Percentiles rank a stretch among this genome's conserved stretches.
Evolutionary conservation across 495 filamentous ascomycete species (phyloP).

Genomic region (Daldinia concentrica): DNA sequence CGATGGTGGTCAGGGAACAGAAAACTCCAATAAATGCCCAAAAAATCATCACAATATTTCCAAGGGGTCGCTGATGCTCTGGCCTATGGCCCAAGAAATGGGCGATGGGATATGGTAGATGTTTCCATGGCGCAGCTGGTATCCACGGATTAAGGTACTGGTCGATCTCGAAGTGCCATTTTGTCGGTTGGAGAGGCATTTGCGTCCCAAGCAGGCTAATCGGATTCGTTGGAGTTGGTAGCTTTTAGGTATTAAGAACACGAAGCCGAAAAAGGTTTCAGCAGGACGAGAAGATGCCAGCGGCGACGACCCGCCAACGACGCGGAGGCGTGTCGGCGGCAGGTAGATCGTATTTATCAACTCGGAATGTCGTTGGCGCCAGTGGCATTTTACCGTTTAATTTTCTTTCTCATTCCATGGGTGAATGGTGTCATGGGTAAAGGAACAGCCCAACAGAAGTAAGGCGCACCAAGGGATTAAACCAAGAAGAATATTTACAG

Average conservation of each 20-base stretch:
- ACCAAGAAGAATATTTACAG: slow-evolving; percentile 19
- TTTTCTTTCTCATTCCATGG: slow-evolving; percentile 28
- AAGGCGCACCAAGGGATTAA: background rate
- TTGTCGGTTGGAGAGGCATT: slow-evolving; percentile 33
- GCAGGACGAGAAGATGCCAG: background rate
- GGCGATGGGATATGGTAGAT: slow-evolving; percentile 57
- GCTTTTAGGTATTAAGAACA: slow-evolving; percentile 1
- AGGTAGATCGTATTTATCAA: slow-evolving; percentile 20
- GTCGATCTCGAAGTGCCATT: slow-evolving; percentile 73
- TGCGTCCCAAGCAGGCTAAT: slow-evolving; percentile 1
- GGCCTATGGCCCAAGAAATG: slow-evolving; percentile 63
- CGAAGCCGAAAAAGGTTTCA: background rate
- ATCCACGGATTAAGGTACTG: slow-evolving; percentile 68
- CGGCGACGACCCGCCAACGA: background rate
- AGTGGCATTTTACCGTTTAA: slow-evolving; percentile 10
- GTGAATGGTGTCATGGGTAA: slow-evolving; percentile 28
- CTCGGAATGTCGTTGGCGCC: background rate
- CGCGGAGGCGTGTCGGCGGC: slow-evolving; percentile 15
- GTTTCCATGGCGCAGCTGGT: slow-evolving; percentile 58
- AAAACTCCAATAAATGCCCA: slow-evolving; percentile 67
- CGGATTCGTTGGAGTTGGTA: background rate
- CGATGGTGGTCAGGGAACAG: slow-evolving; percentile 51
- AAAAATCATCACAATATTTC: slow-evolving; percentile 60
- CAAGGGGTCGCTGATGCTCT: slow-evolving; percentile 47
- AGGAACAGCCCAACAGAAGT: background rate